Conservation (phyloP, 495 filamentous ascomycete species). For the Barbatosphaeria neglecta region DNA sequence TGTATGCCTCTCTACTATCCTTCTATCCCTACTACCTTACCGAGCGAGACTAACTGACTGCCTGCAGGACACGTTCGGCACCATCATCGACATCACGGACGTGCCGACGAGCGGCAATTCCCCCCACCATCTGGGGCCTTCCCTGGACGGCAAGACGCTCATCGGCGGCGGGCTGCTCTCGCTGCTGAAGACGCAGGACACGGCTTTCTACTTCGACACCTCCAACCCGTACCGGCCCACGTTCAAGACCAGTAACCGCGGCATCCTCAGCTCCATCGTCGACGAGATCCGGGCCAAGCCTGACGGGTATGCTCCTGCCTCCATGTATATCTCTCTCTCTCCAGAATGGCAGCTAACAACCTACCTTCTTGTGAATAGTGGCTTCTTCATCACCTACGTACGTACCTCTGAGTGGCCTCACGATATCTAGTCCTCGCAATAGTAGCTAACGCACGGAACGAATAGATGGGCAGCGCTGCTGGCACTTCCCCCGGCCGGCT, state of each 20-base stretch:
- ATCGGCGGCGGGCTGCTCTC: constrained; percentile 50
- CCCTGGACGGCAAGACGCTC: constrained; percentile 48
- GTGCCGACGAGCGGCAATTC: constrained; percentile 49
- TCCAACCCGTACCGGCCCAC: constrained; percentile 45
- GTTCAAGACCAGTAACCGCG: constrained; percentile 49
- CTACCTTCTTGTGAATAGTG: constrained; percentile 12
- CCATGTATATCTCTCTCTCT: too few relatives aligned
- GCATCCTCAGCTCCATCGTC: constrained; percentile 42
- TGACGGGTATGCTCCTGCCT: constrained; percentile 29
- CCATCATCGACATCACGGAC: constrained; percentile 46
- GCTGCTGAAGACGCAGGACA: constrained; percentile 51
- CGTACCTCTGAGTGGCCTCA: constrained; percentile 2
- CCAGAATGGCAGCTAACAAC: constrained; percentile 37
- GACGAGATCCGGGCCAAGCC: constrained; percentile 56
- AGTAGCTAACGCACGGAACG: constrained; percentile 1
- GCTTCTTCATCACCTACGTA: constrained; percentile 51
- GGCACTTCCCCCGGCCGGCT: constrained; percentile 49
- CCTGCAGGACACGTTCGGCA: constrained; percentile 45
- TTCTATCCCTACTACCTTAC: neutral
- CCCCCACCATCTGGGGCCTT: constrained; percentile 48
- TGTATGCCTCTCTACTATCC: constrained; percentile 13
- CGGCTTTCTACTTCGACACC: constrained; percentile 52
- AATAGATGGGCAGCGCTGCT: constrained; percentile 24
- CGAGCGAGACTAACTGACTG: constrained; percentile 1
- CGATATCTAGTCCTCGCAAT: neutral